Evolutionary conservation across 176 grass and related monocot species (phyloP), one percentile per base, ranked within the genome.

Genomic region (Saccharum officinarum): DNA sequence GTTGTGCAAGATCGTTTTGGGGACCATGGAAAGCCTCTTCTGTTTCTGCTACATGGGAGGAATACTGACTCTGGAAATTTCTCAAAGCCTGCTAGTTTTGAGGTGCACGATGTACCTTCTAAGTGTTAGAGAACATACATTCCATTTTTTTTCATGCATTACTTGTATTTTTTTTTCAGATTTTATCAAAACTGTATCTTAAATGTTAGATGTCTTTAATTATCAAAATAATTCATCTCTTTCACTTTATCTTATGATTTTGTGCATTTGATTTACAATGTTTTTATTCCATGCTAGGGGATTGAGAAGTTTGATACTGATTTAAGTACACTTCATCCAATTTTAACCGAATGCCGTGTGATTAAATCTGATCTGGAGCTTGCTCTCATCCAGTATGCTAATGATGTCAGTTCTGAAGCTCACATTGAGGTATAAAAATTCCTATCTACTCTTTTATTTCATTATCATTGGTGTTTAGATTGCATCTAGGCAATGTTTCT

Each of bases 341-440:
- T 98, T 88, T 85, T 98, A 80, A 98, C 93, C 62, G 96, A 98
- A 83, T 98, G 93, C 6, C 91, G 96, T 80, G 91, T 98, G 78
- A 88, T 89, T 77, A 98, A 98, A 85, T 98, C 96, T 80, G 89
- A 89, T 37, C 81, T 90, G 83, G 96, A 98, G 78, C 83, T 95
- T 83, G 85, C 80, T 6, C 69, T 98, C 79, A 98, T 98, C 86
- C 96, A 95, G 60, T 98, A 98, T 92, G 93, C 96, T 63, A 98
- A 95, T 89, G 91, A 98, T 80, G 91, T 98, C 18, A 98, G 96
- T 86, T 98, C 96, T 85, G 93, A 98, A 86, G 96, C 96, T 75
- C 96, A 98, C 59, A 86, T 98, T 82, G 87, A 98, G 96, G 96
- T 98, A 95, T 40, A 23, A 6, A 49, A 49, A 20, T 22, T 80